A percentile compares a stretch with the other conserved stretches of the same genome.
phyloP scores from a whole-genome alignment of 1,284 basidiomycete species.

The Afroboletus lepidellus region DNA sequence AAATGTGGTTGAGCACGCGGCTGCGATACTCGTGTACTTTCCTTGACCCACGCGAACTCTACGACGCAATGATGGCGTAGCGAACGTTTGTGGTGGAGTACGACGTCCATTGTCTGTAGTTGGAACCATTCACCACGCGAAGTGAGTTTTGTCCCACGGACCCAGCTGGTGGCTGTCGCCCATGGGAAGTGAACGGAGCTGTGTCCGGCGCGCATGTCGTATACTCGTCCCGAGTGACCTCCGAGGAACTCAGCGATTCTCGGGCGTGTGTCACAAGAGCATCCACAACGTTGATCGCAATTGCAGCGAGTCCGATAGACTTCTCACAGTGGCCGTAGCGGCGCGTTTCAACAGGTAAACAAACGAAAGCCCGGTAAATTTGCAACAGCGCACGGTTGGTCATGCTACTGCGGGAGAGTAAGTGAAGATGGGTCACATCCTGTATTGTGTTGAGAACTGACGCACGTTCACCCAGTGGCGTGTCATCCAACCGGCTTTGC shows the following conservation, averaged over 20 bases:
- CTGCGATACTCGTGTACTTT: neutral
- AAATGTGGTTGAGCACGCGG: neutral
- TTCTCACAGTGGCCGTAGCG: too few species aligned
- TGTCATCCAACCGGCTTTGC: conserved; percentile 9
- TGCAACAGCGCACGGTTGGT: neutral
- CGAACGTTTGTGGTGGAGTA: conserved; percentile 1
- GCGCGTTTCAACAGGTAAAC: neutral
- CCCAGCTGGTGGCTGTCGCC: neutral
- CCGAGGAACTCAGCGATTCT: conserved; percentile 4
- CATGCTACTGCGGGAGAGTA: conserved; percentile 13
- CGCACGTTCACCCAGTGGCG: conserved; percentile 24
- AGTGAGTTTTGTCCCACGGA: neutral
- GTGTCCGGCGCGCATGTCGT: neutral
- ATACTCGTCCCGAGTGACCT: neutral
- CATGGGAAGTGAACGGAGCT: neutral
- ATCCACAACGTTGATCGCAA: neutral
- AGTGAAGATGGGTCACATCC: conserved; percentile 14
- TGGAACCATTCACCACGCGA: neutral
- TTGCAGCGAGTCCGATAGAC: neutral
- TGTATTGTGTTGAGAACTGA: conserved; percentile 13
- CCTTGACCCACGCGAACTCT: neutral
- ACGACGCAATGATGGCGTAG: neutral
- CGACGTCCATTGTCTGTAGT: neutral
- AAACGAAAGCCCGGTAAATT: neutral
- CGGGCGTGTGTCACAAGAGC: neutral